These are phyloP conservation scores for Saprolegnia diclina DNA, from an alignment of 352 stramenopile species.

Conservation along the genomic window DNA sequence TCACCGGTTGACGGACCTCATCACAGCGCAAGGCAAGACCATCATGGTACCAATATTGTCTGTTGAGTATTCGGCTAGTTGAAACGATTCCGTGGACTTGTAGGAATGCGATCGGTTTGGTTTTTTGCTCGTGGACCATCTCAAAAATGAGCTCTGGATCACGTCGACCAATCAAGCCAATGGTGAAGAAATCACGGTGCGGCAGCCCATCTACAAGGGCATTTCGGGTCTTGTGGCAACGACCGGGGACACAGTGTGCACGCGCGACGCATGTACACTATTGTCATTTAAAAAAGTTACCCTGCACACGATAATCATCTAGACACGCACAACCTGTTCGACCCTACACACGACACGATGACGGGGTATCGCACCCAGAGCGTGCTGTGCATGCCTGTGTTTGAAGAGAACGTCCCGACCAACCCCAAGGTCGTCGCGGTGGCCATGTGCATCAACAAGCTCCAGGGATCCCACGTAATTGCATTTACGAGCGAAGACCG, in stretches of 20 bases:
- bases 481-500: slow-evolving; percentile 46
- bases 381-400: slow-evolving; percentile 60
- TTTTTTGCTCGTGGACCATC: slow-evolving; percentile 52
- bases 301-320: neutral
- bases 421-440: slow-evolving; percentile 64
- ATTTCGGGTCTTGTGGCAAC: slow-evolving; percentile 50
- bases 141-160: slow-evolving; percentile 71
- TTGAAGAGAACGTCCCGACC: slow-evolving; percentile 46
- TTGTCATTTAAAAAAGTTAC: slow-evolving; percentile 1
- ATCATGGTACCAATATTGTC: slow-evolving; percentile 33
- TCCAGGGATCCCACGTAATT: slow-evolving; percentile 37
- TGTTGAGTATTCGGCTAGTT: no score
- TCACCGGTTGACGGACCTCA: slow-evolving; percentile 46
- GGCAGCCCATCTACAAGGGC: slow-evolving; percentile 58
- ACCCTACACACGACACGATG: slow-evolving; percentile 52
- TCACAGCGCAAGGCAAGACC: slow-evolving; percentile 51
- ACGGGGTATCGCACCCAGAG: slow-evolving; percentile 66
- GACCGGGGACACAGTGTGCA: slow-evolving; percentile 44
- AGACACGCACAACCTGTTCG: slow-evolving; percentile 50
- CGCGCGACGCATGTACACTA: slow-evolving; percentile 39
- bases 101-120: slow-evolving; percentile 52
- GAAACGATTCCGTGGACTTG: no score
- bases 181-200: slow-evolving; percentile 38
- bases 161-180: slow-evolving; percentile 37
- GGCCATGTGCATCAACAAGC: slow-evolving; percentile 86